Conservation (phyloP, 176 grass and related monocot genomes). For the Eragrostis nindensis region DNA sequence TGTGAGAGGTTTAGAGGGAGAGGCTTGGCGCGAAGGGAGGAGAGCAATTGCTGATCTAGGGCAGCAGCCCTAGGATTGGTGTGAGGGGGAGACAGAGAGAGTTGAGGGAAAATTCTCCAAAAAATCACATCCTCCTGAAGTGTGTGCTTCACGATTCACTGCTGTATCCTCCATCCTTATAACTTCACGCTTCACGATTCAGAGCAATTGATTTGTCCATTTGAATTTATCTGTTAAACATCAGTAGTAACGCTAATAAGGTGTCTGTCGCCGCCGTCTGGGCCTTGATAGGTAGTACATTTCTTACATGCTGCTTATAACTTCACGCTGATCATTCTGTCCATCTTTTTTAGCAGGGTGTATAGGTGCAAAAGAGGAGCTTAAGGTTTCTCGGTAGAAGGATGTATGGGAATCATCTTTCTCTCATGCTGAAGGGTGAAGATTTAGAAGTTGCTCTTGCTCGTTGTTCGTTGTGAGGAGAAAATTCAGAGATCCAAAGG, state of each 20-base stretch:
- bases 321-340: neutral
- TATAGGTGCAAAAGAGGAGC: neutral
- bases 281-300: too few relatives aligned
- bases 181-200: too few relatives aligned
- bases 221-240: neutral
- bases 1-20: too few relatives aligned
- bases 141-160: neutral
- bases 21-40: too few relatives aligned
- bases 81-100: too few relatives aligned
- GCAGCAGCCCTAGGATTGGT: neutral
- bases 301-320: neutral
- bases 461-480: neutral
- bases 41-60: neutral
- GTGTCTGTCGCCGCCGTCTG: neutral
- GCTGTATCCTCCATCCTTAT: neutral
- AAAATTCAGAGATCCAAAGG: neutral
- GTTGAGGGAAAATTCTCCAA: too few relatives aligned
- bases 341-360: neutral
- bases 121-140: neutral
- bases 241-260: neutral
- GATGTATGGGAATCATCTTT: neutral
- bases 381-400: neutral
- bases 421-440: neutral
- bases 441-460: neutral
- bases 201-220: neutral